Conservation (phyloP, 2,329 filamentous ascomycete genomes). For the Aphanoascus verrucosus region DNA sequence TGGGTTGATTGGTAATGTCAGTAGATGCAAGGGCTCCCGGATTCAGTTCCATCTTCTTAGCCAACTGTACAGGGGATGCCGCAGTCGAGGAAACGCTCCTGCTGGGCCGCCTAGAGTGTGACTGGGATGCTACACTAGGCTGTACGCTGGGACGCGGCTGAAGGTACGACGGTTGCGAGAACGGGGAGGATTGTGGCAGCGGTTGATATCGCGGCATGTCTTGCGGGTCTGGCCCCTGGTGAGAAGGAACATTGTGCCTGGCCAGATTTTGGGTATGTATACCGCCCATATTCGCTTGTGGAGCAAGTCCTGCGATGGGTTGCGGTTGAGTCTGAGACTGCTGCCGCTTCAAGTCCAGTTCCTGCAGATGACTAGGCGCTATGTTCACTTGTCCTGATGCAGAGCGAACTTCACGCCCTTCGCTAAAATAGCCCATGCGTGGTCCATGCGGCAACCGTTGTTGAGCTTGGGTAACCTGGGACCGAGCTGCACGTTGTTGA, state of each 20-base stretch:
- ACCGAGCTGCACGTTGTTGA: conserved; percentile 24
- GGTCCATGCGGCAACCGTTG: conserved; percentile 32
- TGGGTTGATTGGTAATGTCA: conserved; percentile 2
- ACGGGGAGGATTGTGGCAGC: conserved; percentile 13
- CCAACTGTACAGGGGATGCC: conserved; percentile 14
- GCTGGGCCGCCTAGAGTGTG: conserved; percentile 17
- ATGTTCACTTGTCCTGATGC: conserved; percentile 9
- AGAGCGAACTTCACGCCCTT: conserved; percentile 28
- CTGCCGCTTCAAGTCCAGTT: conserved; percentile 11
- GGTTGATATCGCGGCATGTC: conserved; percentile 11
- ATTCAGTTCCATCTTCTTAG: conserved; percentile 12
- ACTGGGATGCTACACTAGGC: conserved; percentile 6
- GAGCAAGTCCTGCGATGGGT: neutral
- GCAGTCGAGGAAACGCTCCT: conserved; percentile 12
- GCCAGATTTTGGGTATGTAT: conserved; percentile 6
- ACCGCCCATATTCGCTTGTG: neutral
- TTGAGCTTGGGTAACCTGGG: conserved; percentile 21
- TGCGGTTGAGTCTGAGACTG: conserved; percentile 8
- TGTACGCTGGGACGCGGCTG: conserved; percentile 14
- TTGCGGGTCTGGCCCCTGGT: conserved; percentile 10
- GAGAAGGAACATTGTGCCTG: conserved; percentile 2
- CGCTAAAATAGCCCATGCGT: conserved; percentile 36
- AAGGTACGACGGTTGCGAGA: conserved; percentile 27
- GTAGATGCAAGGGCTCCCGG: neutral
- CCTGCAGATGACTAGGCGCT: conserved; percentile 6